Evolutionary conservation across 2,329 filamentous ascomycete genomes (phyloP).

Genomic region (Scedosporium dehoogii): DNA sequence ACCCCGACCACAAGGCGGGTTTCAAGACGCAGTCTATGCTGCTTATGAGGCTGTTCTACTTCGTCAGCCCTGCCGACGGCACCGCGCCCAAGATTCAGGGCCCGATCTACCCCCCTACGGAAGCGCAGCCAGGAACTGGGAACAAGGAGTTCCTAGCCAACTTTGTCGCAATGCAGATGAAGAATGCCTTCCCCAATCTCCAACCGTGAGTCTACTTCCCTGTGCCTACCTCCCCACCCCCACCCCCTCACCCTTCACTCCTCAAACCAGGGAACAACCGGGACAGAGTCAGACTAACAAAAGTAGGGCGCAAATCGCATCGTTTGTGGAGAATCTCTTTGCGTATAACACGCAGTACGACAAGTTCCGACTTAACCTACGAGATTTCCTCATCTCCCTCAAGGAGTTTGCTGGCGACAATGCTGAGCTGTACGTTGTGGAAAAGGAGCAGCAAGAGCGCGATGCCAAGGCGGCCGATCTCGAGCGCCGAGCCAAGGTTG

Average conservation of each 20-base stretch:
- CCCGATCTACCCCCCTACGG: conserved; percentile 77
- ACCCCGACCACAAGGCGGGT: conserved; percentile 96
- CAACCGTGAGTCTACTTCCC: conserved; percentile 57
- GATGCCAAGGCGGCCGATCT: conserved; percentile 82
- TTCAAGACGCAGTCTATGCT: conserved; percentile 98
- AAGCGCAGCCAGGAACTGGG: conserved; percentile 70
- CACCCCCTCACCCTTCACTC: not conserved
- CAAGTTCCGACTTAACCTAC: conserved; percentile 90
- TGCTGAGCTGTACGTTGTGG: conserved; percentile 82
- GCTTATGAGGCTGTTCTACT: conserved; percentile 91
- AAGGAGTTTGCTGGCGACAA: conserved; percentile 97
- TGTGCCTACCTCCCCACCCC: too few species aligned
- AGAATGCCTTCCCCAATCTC: conserved; percentile 88
- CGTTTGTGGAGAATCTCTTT: conserved; percentile 86
- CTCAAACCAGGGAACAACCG: not conserved
- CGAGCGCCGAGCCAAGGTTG: conserved; percentile 87
- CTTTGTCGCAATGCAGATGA: conserved; percentile 76
- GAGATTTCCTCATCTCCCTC: conserved; percentile 93
- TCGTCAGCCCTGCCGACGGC: conserved; percentile 65
- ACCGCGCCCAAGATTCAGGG: conserved; percentile 76
- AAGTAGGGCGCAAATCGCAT: conserved; percentile 58
- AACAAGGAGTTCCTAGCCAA: conserved; percentile 87
- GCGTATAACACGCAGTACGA: conserved; percentile 78
- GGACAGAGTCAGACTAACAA: not conserved
- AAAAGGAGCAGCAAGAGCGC: conserved; percentile 84